Base-by-base conservation (phyloP, 192 early-diverging fungal species). In the Backusella liffmaniae region DNA sequence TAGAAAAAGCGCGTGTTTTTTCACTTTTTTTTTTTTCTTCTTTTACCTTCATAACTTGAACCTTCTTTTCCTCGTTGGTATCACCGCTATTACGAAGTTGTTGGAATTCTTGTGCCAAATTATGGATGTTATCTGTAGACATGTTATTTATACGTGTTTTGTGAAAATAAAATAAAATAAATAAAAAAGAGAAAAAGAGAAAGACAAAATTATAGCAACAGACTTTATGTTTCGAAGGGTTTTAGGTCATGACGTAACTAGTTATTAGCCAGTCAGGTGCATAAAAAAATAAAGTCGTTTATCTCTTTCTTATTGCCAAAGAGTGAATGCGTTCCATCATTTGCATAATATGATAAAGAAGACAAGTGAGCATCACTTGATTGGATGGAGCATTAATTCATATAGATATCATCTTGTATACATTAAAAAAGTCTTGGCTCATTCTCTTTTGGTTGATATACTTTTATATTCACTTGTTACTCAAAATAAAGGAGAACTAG, bases 11-110 rank as follows among this genome's bases (percentile, higher is more conserved):
- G 6, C 12, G 26, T 53, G 8, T 26, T 21, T 10, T 32, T 36
- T 32, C 78, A 0, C n/a, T 21, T 10, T 32, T 36, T 32, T 79
- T 26, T 26, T 21, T 10, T 32, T 36, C 18, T 26, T 21, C 9
- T 32, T 36, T 32, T 79, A 67, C 83, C 83, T 34, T 79, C 49
- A 83, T 80, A 73, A 73, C 79, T 70, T 84, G 81, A 44, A 79
- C 73, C 9, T 66, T 71, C 4, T 79, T 72, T 34, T 83, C 73
- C 15, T 78, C 34, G 9, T 83, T 78, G 4, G 72, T 76, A 37
- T 78, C 83, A 34, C 75, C 77, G 49, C 75, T 39, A 15, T 16
- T 36, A 21, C 83, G 85, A 35, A 86, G 77, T 74, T 66, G 66
- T 66, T 83, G 81, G 67, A 76, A 76, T 21, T 72, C 59, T 69